Percentiles rank a stretch among this genome's conserved stretches.
These are phyloP conservation scores for Rhododendron williamsianum DNA, from an alignment of 148 eudicot genomes.

Conservation along the genomic window DNA sequence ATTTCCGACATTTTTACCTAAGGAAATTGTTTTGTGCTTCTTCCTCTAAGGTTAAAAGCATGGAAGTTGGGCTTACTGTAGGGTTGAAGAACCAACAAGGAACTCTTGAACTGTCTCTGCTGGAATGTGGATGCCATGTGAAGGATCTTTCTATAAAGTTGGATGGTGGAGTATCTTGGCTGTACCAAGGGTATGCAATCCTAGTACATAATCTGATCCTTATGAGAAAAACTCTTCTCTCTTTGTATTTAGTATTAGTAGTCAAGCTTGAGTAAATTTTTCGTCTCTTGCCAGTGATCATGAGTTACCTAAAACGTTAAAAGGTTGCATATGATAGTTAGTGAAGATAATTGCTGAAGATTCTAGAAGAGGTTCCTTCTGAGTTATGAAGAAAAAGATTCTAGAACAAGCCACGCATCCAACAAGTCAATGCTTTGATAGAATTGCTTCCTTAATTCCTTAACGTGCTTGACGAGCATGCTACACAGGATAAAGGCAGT, in stretches of 20 bases:
- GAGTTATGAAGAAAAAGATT: background rate
- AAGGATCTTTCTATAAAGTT: conserved; percentile 53
- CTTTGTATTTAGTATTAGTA: background rate
- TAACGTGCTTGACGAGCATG: background rate
- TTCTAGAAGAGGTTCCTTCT: background rate
- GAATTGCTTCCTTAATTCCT: background rate
- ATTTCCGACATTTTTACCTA: background rate
- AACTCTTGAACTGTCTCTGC: conserved; percentile 46
- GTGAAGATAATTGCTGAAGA: background rate
- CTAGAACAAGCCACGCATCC: background rate
- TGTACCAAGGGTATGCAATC: conserved; percentile 81
- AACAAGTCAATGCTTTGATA: background rate
- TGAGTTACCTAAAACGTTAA: background rate
- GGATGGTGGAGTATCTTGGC: conserved; percentile 96
- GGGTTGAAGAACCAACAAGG: conserved; percentile 53
- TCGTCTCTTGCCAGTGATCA: background rate
- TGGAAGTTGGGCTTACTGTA: conserved; percentile 57
- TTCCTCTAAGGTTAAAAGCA: conserved; percentile 63
- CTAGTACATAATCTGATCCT: background rate
- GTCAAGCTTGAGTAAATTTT: background rate
- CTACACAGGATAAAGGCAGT: background rate
- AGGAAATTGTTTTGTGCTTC: conserved; percentile 17
- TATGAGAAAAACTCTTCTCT: background rate
- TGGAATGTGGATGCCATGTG: conserved; percentile 63
- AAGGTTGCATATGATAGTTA: background rate